phyloP scores from a whole-genome alignment of 2,329 filamentous ascomycete species.

The Claviceps humidiphila region DNA sequence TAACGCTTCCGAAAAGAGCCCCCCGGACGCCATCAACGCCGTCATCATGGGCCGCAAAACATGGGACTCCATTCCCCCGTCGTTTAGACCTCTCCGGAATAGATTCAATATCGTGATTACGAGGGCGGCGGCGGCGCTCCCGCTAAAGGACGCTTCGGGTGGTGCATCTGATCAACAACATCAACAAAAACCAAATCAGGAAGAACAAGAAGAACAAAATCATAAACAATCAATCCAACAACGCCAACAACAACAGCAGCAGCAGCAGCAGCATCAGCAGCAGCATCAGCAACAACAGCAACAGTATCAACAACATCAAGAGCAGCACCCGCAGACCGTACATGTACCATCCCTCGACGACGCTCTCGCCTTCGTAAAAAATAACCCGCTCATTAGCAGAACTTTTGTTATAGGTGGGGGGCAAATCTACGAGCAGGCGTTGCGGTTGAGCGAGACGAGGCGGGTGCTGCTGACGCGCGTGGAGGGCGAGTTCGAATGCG shows the following conservation, averaged over 20 bases:
- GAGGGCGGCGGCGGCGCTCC: slow-evolving; percentile 23
- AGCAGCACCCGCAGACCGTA: slow-evolving; percentile 29
- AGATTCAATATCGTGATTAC: slow-evolving; percentile 75
- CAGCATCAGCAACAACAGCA: background rate
- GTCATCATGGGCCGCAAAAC: slow-evolving; percentile 98
- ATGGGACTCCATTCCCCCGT: slow-evolving; percentile 75
- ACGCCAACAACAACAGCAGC: too few relatives aligned
- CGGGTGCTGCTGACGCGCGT: slow-evolving; percentile 60
- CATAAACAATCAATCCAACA: too few relatives aligned
- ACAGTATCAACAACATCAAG: background rate
- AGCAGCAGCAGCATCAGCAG: background rate
- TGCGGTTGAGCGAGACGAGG: slow-evolving; percentile 43
- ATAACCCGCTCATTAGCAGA: slow-evolving; percentile 32
- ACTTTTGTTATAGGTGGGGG: slow-evolving; percentile 85
- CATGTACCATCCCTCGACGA: slow-evolving; percentile 44
- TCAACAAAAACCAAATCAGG: too few relatives aligned
- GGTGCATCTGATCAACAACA: too few relatives aligned
- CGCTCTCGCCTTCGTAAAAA: slow-evolving; percentile 36
- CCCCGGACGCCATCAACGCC: slow-evolving; percentile 42
- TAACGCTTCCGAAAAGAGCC: slow-evolving; percentile 11
- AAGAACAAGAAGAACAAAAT: too few relatives aligned
- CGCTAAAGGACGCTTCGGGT: too few relatives aligned
- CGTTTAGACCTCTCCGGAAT: slow-evolving; percentile 66
- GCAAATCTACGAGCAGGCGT: slow-evolving; percentile 65
- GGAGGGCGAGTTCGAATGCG: slow-evolving; percentile 57